These are phyloP conservation scores for Zanthoxylum bungeanum DNA, from an alignment of 345 rosid species.

Conservation along the genomic window DNA sequence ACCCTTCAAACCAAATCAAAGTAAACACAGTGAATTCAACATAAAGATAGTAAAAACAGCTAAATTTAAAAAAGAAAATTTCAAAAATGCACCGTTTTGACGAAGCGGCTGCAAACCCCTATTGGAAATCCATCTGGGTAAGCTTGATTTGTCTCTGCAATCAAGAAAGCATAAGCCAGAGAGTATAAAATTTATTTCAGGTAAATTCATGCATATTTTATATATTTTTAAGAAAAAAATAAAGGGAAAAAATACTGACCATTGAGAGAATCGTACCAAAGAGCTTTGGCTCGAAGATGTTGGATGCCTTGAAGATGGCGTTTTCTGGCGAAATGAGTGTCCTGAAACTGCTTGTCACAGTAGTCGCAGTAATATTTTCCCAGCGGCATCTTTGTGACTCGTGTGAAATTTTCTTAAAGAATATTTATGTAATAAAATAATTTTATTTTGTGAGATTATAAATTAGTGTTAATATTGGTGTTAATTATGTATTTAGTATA, in stretches of 20 bases:
- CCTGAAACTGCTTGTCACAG: constrained; percentile 92
- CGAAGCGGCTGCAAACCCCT: constrained; percentile 69
- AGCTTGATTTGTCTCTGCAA: constrained; percentile 30
- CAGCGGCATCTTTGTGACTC: constrained; percentile 36
- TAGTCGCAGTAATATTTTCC: constrained; percentile 87
- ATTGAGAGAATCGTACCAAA: constrained; percentile 53
- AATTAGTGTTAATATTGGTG: no score
- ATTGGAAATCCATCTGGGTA: constrained; percentile 24
- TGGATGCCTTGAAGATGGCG: constrained; percentile 82
- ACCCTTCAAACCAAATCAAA: constrained; percentile 42
- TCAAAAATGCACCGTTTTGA: constrained; percentile 40
- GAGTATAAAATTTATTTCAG: background rate
- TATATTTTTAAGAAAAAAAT: background rate
- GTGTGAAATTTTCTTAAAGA: background rate
- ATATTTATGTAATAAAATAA: no score
- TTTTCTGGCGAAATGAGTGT: constrained; percentile 66
- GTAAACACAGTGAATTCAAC: background rate
- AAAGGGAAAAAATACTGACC: constrained; percentile 9
- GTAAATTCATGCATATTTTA: background rate
- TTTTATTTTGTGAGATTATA: no score
- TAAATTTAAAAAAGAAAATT: background rate
- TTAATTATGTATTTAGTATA: no score
- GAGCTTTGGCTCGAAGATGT: constrained; percentile 81
- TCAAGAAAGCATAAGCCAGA: background rate
- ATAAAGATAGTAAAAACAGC: background rate